A percentile compares a stretch with the other conserved stretches of the same genome.
Conservation (phyloP, 1,284 basidiomycete genomes). For the Athelia psychrophila region DNA sequence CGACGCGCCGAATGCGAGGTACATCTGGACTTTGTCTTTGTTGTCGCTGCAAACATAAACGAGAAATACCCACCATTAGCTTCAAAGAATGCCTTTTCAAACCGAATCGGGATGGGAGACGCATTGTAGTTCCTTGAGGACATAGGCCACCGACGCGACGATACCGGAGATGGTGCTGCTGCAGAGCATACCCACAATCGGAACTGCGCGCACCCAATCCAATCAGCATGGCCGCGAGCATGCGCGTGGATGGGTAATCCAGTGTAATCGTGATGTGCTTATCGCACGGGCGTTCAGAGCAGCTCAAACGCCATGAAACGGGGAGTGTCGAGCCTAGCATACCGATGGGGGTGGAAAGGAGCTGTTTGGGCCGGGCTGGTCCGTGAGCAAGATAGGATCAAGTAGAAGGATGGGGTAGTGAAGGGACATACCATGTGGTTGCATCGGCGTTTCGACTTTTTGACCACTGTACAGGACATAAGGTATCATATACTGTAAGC, state of each 20-base stretch:
- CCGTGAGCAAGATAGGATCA: neutral
- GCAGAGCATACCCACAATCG: slow-evolving; percentile 86
- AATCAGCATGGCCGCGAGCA: no score
- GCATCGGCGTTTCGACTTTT: slow-evolving; percentile 74
- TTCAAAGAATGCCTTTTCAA: no score
- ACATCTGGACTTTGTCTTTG: slow-evolving; percentile 78
- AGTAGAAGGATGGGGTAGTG: neutral
- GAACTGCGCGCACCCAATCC: slow-evolving; percentile 45
- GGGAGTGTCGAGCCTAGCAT: slow-evolving; percentile 79
- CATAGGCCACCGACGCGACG: slow-evolving; percentile 63
- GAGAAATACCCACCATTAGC: neutral
- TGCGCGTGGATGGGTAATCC: neutral
- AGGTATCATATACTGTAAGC: no score
- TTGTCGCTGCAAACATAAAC: slow-evolving; percentile 55
- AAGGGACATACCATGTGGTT: slow-evolving; percentile 57
- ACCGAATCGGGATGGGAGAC: slow-evolving; percentile 20
- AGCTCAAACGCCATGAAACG: slow-evolving; percentile 72
- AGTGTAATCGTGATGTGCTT: slow-evolving; percentile 16
- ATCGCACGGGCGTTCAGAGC: slow-evolving; percentile 85
- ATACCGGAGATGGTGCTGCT: slow-evolving; percentile 77
- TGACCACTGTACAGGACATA: slow-evolving; percentile 45
- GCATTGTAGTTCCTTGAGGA: slow-evolving; percentile 66
- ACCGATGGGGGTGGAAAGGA: slow-evolving; percentile 62
- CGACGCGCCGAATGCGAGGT: slow-evolving; percentile 80
- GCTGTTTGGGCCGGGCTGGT: no score